These are phyloP conservation scores for Lycium barbarum DNA, from an alignment of 257 asterid species.

Conservation along the genomic window DNA sequence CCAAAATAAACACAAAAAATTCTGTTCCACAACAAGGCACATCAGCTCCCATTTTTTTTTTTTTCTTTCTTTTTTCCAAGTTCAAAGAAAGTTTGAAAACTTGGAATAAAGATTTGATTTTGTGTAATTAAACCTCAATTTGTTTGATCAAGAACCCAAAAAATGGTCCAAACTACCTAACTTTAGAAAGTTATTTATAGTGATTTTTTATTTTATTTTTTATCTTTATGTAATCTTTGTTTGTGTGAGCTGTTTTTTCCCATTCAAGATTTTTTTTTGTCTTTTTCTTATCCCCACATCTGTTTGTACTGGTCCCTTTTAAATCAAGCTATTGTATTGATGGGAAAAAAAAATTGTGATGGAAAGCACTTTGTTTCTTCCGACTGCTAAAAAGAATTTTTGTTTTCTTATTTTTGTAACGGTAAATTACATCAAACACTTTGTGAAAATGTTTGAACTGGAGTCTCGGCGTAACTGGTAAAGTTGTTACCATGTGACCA, in stretches of 20 bases:
- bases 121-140: neutral
- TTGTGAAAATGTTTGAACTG: too few species aligned
- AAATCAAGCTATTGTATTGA: neutral
- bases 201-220: neutral
- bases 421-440: neutral
- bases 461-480: too few species aligned
- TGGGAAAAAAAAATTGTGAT: too few species aligned
- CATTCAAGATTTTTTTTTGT: conserved; percentile 8
- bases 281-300: neutral
- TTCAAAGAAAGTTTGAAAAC: neutral
- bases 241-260: neutral
- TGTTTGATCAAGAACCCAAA: neutral
- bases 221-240: neutral
- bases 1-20: conserved; percentile 58
- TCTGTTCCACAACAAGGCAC: conserved; percentile 62
- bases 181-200: neutral
- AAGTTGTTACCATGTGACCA: too few species aligned
- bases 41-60: conserved; percentile 63
- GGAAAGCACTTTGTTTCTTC: conserved; percentile 6
- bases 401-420: neutral
- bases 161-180: neutral
- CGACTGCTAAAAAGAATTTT: neutral
- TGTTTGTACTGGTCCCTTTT: neutral
- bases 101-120: neutral
- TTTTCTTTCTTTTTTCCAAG: neutral